Base-by-base conservation (phyloP, 495 filamentous ascomycete genomes). In the Neurospora sp. region DNA sequence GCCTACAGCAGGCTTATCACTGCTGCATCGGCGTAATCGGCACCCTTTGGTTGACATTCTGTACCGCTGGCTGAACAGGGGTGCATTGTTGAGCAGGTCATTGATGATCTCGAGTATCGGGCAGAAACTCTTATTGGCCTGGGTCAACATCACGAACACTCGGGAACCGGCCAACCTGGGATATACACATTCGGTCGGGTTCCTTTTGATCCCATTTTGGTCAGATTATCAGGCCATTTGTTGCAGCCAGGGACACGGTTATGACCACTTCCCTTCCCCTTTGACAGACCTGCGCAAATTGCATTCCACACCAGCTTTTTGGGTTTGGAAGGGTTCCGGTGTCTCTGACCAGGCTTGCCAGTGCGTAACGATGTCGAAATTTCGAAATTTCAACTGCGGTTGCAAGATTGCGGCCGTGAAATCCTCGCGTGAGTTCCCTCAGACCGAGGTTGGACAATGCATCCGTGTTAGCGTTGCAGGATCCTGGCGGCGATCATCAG, bases 381-480 rank as follows among this genome's bases (percentile, higher is more conserved):
- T 9, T 62, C 54, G 7, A 66, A 66, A 66, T 18, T 66, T 66
- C 14, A 18, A 31, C 31, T 66, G 54, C 6, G 7, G 5, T 62
- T 62, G 14, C 54, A 35, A 62, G 31, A 27, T 66, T 66, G 54
- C 54, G 27, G 54, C 54, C 54, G 54, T 66, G 54, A 35, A 66
- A 66, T 66, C 54, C 54, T 66, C 54, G 54, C 54, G 27, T 1
- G 54, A 66, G 41, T 69, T 73, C 75, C 75, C 12, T 69, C 69
- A 73, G 59, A 59, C 75, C 75, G 75, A 75, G 71, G 75, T 75
- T 77, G 71, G 73, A 37, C 69, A 48, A 41, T 9, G 62, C 70
- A 18, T 39, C 35, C 4, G 31, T 69, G 39, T 70, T 39, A 69
- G 48, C 72, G 38, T 37, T 69, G 38, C 35, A 41, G 48, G 69